Base-by-base conservation (phyloP, 202 grass and related monocot genomes). In the Elaeis oleifera region DNA sequence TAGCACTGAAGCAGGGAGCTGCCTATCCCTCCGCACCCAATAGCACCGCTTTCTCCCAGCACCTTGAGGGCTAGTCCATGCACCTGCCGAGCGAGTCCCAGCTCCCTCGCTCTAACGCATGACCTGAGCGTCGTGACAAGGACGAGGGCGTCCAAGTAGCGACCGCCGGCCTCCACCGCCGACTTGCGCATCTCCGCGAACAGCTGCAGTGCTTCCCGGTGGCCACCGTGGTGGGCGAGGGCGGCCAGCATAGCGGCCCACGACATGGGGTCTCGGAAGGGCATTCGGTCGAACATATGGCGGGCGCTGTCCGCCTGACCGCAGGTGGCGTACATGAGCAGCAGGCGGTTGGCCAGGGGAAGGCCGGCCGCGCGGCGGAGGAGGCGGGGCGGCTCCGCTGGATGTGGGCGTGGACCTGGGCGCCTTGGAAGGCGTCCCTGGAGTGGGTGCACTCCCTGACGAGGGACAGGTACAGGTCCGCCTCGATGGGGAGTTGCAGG, bases 401-500 rank as follows among this genome's bases (percentile, higher is more conserved):
- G 32, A 85, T 26, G 57, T 95, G 84, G 1, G 78, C 65, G 58
- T 83, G 79, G 51, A 95, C 63, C 8, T 51, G 1, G 18, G 79
- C 53, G 58, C 79, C 84, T 71, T 95, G 78, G 4, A 14, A 60
- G 0, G 78, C 73, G 36, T 82, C 62, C 56, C 44, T 50, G 44
- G 49, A 56, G 23, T 73, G 32, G 14, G 79, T 63, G 78, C 78
- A 89, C 53, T 88, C 89, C 48, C 80, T 78, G 52, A 95, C 74
- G 18, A 95, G 76, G 44, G 72, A 81, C 5, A 88, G 22, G 79
- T 95, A 89, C 31, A 88, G 9, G 51, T 85, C 89, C 68, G 88
- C 89, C 49, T 85, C 84, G 49, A 84, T 74, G 60, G 51, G 20
- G 31, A 95, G 19, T 5, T 63, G 58, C 6, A 89, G 66, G 59